A percentile compares a stretch with the other conserved stretches of the same genome.
Evolutionary conservation across 1,284 basidiomycete genomes (phyloP).

Genomic region (Puccinia novopanici): DNA sequence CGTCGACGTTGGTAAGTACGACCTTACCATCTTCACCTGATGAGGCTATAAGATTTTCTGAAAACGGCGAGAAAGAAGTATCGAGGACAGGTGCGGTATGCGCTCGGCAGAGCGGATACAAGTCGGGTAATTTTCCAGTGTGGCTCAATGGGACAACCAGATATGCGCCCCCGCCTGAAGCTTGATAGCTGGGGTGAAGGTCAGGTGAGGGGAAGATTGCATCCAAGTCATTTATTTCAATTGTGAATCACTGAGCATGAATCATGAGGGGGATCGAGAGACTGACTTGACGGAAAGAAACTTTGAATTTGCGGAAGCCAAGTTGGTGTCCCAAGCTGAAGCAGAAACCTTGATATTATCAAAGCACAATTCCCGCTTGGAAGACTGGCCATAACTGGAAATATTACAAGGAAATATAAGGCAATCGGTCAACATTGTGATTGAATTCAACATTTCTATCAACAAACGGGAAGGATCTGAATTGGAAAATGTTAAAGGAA

Average conservation of each 20-base stretch:
- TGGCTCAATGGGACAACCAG: constrained; percentile 74
- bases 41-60: constrained; percentile 84
- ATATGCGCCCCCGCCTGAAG: constrained; percentile 90
- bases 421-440: not conserved
- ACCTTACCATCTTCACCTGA: constrained; percentile 91
- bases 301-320: constrained; percentile 75
- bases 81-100: constrained; percentile 70
- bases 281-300: constrained; percentile 91
- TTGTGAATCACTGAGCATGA: not conserved
- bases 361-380: constrained; percentile 30
- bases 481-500: not conserved
- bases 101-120: constrained; percentile 85
- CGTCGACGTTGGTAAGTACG: constrained; percentile 82
- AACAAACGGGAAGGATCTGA: not conserved
- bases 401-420: not conserved
- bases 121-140: constrained; percentile 75
- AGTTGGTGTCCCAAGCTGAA: constrained; percentile 94
- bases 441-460: not conserved
- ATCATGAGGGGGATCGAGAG: not conserved
- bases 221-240: not conserved
- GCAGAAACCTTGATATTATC: constrained; percentile 64
- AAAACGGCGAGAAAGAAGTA: constrained; percentile 94
- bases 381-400: constrained; percentile 9
- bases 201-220: not conserved
- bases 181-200: constrained; percentile 52